Conservation (phyloP, 352 stramenopile genomes). For the Globisporangium rhizosaccharum region DNA sequence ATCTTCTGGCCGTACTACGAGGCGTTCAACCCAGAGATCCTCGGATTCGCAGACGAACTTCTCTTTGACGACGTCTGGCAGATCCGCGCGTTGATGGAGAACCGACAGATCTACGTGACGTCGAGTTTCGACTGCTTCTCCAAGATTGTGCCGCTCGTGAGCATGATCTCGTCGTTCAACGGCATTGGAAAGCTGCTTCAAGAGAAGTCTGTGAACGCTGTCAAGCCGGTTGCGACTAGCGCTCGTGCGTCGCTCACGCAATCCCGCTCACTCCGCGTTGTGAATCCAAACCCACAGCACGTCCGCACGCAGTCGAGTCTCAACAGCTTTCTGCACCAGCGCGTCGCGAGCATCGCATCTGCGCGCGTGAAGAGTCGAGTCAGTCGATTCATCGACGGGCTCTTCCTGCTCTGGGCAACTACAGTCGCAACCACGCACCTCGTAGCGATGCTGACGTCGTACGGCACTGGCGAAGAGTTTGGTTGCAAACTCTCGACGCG, state of each 20-base stretch:
- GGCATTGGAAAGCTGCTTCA: constrained; percentile 10
- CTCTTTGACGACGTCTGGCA: constrained; percentile 14
- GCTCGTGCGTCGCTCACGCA: background rate
- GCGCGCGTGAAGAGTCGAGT: constrained; percentile 3
- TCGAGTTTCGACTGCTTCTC: constrained; percentile 8
- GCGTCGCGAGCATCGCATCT: constrained; percentile 6
- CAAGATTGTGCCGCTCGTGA: constrained; percentile 9
- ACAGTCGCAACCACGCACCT: constrained; percentile 15
- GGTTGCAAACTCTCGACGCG: constrained; percentile 22
- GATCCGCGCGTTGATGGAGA: constrained; percentile 13
- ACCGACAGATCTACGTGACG: constrained; percentile 9
- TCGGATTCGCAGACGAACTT: constrained; percentile 6
- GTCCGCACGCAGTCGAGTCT: background rate
- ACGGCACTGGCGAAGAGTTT: constrained; percentile 7
- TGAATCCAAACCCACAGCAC: background rate
- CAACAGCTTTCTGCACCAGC: constrained; percentile 6
- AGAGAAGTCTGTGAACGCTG: background rate
- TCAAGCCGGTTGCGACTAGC: background rate
- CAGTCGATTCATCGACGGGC: constrained; percentile 11
- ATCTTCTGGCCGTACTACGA: constrained; percentile 13
- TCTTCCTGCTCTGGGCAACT: constrained; percentile 25
- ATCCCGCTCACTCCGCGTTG: too few species aligned
- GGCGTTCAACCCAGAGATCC: constrained; percentile 6
- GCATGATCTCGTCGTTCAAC: constrained; percentile 12
- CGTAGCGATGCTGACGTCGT: constrained; percentile 8